Percentiles rank a stretch among this genome's conserved stretches.
Evolutionary conservation across 768 basidiomycete genomes (phyloP).

Genomic region (Strobilomyces echinocephalus): DNA sequence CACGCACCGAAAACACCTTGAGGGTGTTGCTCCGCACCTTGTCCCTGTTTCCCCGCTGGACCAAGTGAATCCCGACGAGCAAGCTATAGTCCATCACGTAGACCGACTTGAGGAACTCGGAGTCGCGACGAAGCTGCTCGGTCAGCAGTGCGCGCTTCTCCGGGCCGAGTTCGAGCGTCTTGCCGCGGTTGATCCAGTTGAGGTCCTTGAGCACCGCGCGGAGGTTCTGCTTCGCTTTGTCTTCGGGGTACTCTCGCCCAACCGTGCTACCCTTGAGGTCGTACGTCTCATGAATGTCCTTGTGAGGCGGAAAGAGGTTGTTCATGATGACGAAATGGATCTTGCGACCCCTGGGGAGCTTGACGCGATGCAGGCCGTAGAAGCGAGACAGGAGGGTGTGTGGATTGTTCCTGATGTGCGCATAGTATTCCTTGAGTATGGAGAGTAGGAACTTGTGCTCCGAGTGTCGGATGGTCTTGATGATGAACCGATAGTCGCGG

Average conservation of each 20-base stretch:
- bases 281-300: conserved; percentile 96
- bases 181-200: conserved; percentile 86
- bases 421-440: conserved; percentile 80
- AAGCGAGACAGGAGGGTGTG: conserved; percentile 92
- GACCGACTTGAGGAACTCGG: conserved; percentile 76
- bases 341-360: conserved; percentile 87
- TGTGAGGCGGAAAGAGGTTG: conserved; percentile 96
- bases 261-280: conserved; percentile 95
- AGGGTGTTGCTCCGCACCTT: conserved; percentile 88
- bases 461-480: conserved; percentile 94
- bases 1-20: conserved; percentile 83
- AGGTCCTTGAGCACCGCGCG: conserved; percentile 91
- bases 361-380: conserved; percentile 96
- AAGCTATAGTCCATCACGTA: conserved; percentile 97
- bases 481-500: conserved; percentile 97
- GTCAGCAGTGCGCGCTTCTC: conserved; percentile 89
- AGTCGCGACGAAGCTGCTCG: conserved; percentile 86
- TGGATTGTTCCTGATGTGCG: conserved; percentile 83
- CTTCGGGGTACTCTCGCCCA: conserved; percentile 83
- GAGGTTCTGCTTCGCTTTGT: conserved; percentile 69
- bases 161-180: conserved; percentile 85
- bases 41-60: conserved; percentile 86
- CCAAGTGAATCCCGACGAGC: conserved; percentile 89
- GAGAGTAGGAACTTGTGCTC: conserved; percentile 90
- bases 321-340: conserved; percentile 99